These are phyloP conservation scores for Hansfordia pulvinata DNA, from an alignment of 2,329 filamentous ascomycete genomes.

Conservation along the genomic window DNA sequence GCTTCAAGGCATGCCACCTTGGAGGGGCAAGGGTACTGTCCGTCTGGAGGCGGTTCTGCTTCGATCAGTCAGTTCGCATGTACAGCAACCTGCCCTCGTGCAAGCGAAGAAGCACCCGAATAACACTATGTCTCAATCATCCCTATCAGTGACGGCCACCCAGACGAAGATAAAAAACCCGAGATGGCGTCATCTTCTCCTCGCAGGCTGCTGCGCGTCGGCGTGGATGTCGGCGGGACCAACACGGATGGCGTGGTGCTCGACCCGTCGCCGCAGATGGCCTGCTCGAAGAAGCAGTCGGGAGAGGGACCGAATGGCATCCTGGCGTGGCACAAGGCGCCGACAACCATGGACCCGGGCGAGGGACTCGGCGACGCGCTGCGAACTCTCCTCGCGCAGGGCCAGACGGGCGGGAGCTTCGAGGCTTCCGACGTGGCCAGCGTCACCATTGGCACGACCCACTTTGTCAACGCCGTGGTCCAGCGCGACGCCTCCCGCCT, in stretches of 20 bases:
- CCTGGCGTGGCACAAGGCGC: slow-evolving; percentile 33
- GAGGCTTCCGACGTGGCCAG: slow-evolving; percentile 25
- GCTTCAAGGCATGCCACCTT: too few species aligned
- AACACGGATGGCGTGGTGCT: slow-evolving; percentile 40
- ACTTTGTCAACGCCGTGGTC: slow-evolving; percentile 45
- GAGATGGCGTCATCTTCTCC: too few species aligned
- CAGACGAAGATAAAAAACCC: too few species aligned
- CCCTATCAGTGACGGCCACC: too few species aligned
- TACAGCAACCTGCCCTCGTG: too few species aligned
- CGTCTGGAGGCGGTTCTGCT: too few species aligned
- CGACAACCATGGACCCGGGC: slow-evolving; percentile 33
- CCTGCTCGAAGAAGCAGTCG: too few species aligned
- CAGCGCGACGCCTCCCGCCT: slow-evolving; percentile 35
- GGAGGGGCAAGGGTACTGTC: too few species aligned
- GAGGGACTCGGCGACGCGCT: slow-evolving; percentile 31
- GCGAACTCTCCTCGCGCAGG: slow-evolving; percentile 23
- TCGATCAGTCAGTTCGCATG: too few species aligned
- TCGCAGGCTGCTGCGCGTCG: slow-evolving; percentile 29
- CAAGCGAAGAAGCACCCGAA: too few species aligned
- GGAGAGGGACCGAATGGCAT: slow-evolving; percentile 25
- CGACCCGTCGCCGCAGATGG: too few species aligned
- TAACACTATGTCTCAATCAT: too few species aligned
- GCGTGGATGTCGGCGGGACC: slow-evolving; percentile 34
- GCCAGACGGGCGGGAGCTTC: slow-evolving; percentile 11
- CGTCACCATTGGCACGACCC: slow-evolving; percentile 40